These are phyloP conservation scores for Basipetospora chlamydospora DNA, from an alignment of 2,329 filamentous ascomycete genomes.

Conservation along the genomic window DNA sequence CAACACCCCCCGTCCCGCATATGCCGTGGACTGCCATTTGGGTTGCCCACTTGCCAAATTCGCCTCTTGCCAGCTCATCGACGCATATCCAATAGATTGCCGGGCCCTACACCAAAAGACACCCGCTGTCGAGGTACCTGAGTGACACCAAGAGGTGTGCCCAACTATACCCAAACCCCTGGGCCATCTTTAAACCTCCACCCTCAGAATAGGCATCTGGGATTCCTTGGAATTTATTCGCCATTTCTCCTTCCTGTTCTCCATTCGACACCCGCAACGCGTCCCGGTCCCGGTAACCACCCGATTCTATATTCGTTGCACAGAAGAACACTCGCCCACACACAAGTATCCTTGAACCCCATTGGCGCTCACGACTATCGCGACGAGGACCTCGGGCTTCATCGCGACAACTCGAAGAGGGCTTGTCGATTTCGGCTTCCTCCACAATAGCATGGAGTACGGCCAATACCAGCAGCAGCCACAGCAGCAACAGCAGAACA, in stretches of 20 bases:
- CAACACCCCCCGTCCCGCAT: slow-evolving; percentile 38
- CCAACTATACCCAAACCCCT: slow-evolving; percentile 28
- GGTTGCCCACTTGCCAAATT: slow-evolving; percentile 35
- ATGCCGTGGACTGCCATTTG: slow-evolving; percentile 40
- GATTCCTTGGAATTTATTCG: slow-evolving; percentile 8
- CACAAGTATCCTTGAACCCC: neutral
- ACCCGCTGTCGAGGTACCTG: slow-evolving; percentile 28
- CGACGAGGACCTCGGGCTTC: slow-evolving; percentile 12
- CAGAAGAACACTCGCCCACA: too few relatives aligned
- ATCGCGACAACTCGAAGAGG: slow-evolving; percentile 8
- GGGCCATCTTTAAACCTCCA: slow-evolving; percentile 18
- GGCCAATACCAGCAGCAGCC: slow-evolving; percentile 57
- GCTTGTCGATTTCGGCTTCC: slow-evolving; percentile 14
- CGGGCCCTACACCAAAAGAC: slow-evolving; percentile 29
- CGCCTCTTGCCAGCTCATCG: slow-evolving; percentile 45
- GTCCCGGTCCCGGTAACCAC: neutral
- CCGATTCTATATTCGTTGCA: too few relatives aligned
- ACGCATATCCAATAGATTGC: slow-evolving; percentile 43
- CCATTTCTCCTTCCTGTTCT: slow-evolving; percentile 5
- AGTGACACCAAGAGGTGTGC: slow-evolving; percentile 30
- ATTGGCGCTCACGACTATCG: slow-evolving; percentile 10
- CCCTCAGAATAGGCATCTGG: slow-evolving; percentile 13
- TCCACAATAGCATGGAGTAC: slow-evolving; percentile 54
- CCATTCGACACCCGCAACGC: slow-evolving; percentile 5
- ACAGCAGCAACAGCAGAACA: slow-evolving; percentile 43